Base-by-base conservation (phyloP, 176 grass and related monocot species). In the Oryza nivara region DNA sequence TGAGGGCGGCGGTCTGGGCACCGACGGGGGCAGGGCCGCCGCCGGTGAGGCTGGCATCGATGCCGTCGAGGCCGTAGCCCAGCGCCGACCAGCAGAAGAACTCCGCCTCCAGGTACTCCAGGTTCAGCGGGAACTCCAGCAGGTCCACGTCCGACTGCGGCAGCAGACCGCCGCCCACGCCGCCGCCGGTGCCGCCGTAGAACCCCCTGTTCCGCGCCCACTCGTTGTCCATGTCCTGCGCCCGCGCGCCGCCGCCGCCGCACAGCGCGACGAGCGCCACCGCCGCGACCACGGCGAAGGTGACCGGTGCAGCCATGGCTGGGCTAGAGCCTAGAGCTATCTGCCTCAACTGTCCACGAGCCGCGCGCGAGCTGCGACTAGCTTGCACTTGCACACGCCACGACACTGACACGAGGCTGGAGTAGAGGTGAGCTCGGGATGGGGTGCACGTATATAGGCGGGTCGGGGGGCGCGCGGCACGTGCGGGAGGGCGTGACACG, bases 1-100 rank as follows among this genome's bases (percentile, higher is more conserved):
- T 85, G 17, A 95, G 93, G 15, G 81, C 76, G 12, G 89, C 96
- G 65, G 70, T 86, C 76, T 75, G 88, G 40, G 82, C 89, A 9
- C 96, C 91, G 83, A 93, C 44, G 23, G 93, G 88, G 0, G 91
- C 19, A 20, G 96, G 96, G 1, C 96, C 93, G 54, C 91, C 89
- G 67, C 80, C 85, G 35, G 88, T 78, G 67, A 95, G 93, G 87
- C 75, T 88, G 32, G 32, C 87, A 15, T 92, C 91, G 61, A 90
- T 80, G 72, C 45, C 69, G 65, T 98, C 91, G 68, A 95, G 93
- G 47, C 93, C 91, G 70, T 82, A 58, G 9, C 93, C 96, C 11
- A 92, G 77, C 3, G 91, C 67, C 20, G 87, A 84, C 87, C 88
- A 95, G 43, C 94, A 92, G 93, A 98, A 98, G 91, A 95, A 95